Conservation (phyloP, 1,139 yeast genomes). For the Pichia terricola region DNA sequence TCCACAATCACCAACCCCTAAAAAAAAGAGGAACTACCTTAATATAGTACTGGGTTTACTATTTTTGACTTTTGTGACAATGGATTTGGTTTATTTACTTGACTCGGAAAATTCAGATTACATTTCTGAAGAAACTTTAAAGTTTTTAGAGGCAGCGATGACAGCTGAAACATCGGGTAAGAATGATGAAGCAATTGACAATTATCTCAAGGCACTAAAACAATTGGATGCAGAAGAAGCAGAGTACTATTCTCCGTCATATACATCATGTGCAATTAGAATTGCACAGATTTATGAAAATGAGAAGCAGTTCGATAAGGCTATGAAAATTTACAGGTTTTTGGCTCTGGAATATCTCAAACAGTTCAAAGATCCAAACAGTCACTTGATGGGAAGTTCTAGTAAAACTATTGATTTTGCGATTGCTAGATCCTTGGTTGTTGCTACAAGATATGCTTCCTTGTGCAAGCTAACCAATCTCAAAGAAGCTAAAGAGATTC, state of each 20-base stretch:
- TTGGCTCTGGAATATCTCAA: constrained; percentile 10
- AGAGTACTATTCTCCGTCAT: constrained; percentile 52
- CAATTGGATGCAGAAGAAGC: constrained; percentile 27
- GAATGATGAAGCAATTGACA: constrained; percentile 15
- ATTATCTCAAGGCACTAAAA: constrained; percentile 14
- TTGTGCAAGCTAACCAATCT: constrained; percentile 14
- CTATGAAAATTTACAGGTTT: constrained; percentile 18
- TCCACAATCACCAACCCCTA: too few species aligned
- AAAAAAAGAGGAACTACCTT: too few species aligned
- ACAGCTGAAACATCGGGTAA: constrained; percentile 16
- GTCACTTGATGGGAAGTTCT: constrained; percentile 4
- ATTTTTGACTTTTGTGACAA: too few species aligned
- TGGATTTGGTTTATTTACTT: not conserved
- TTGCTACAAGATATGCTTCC: constrained; percentile 18
- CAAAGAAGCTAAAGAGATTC: constrained; percentile 15
- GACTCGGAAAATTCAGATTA: constrained; percentile 5
- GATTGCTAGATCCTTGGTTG: constrained; percentile 16
- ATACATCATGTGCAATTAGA: constrained; percentile 77
- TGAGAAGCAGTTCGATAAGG: constrained; percentile 18
- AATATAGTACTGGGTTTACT: too few species aligned
- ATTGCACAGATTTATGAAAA: constrained; percentile 65
- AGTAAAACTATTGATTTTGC: constrained; percentile 13
- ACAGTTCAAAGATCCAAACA: constrained; percentile 11
- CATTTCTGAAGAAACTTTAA: constrained; percentile 11
- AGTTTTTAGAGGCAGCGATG: constrained; percentile 13